These are phyloP conservation scores for Pseudogymnoascus sp. DNA, from an alignment of 2,329 filamentous ascomycete species.

Conservation along the genomic window DNA sequence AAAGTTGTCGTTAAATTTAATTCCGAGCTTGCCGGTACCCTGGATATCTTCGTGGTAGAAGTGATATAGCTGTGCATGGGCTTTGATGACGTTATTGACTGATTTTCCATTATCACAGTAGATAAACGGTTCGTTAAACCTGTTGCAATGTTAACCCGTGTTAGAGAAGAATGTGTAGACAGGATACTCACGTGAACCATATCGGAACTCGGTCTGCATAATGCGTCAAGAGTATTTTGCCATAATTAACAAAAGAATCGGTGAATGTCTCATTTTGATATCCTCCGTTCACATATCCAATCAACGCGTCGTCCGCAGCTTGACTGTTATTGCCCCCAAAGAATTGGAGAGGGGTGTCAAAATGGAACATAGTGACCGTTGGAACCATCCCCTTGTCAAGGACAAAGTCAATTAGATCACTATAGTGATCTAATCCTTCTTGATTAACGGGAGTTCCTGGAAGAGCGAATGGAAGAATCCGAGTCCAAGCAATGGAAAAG, in stretches of 20 bases:
- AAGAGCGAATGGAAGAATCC: constrained; percentile 43
- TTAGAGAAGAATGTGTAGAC: background rate
- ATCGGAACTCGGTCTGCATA: constrained; percentile 42
- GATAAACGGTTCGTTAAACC: constrained; percentile 43
- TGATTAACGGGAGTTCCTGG: constrained; percentile 43
- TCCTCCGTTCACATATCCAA: constrained; percentile 32
- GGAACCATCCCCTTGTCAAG: constrained; percentile 43
- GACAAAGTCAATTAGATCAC: constrained; percentile 42
- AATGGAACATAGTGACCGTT: constrained; percentile 40
- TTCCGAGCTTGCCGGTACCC: constrained; percentile 34
- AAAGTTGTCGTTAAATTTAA: constrained; percentile 35
- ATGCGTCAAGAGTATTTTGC: constrained; percentile 41
- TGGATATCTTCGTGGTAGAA: constrained; percentile 48
- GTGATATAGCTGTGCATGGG: constrained; percentile 42
- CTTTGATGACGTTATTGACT: constrained; percentile 35
- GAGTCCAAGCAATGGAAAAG: constrained; percentile 44
- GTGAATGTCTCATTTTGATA: constrained; percentile 39
- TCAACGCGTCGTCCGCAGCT: constrained; percentile 13
- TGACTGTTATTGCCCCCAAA: constrained; percentile 28
- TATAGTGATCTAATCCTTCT: constrained; percentile 42
- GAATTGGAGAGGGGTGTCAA: constrained; percentile 40
- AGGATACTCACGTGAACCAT: constrained; percentile 34
- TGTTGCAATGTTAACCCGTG: background rate
- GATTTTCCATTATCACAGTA: constrained; percentile 33
- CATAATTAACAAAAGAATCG: constrained; percentile 44